Conservation (phyloP, 1,284 basidiomycete species). For the Anthracocystis walkeri region DNA sequence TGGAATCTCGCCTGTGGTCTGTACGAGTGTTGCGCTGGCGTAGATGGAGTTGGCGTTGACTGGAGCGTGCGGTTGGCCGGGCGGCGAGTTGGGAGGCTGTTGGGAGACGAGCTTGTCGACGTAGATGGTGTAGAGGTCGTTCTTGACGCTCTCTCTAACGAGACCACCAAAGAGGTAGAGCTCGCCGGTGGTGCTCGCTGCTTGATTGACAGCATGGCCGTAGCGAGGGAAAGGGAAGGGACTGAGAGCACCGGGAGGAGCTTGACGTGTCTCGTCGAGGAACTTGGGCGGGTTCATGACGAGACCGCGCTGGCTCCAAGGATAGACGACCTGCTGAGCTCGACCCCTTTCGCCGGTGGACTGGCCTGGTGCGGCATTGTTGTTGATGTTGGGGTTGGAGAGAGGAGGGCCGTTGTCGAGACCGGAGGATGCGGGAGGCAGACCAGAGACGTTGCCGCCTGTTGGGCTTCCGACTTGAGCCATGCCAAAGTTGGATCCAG, state of each 20-base stretch:
- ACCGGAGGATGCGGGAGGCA: conserved; percentile 50
- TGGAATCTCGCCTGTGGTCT: conserved; percentile 88
- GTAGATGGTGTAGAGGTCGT: conserved; percentile 82
- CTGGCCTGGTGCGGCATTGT: conserved; percentile 1
- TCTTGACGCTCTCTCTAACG: conserved; percentile 88
- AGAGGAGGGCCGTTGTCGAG: conserved; percentile 34
- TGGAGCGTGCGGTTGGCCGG: conserved; percentile 19
- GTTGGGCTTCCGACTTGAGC: conserved; percentile 27
- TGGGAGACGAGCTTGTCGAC: conserved; percentile 75
- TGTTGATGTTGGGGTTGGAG: conserved; percentile 13
- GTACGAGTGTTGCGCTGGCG: conserved; percentile 72
- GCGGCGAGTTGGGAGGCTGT: conserved; percentile 76
- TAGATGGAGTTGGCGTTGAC: conserved; percentile 71
- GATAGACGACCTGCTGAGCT: conserved; percentile 63
- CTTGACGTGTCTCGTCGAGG: conserved; percentile 66
- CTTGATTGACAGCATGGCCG: conserved; percentile 92
- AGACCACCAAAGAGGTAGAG: conserved; percentile 97
- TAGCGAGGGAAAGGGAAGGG: conserved; percentile 91
- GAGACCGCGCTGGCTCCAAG: conserved; percentile 67
- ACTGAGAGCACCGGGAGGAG: conserved; percentile 65
- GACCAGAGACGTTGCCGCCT: conserved; percentile 41
- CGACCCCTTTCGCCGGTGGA: conserved; percentile 25
- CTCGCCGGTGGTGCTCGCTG: conserved; percentile 81
- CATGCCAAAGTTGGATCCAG: conserved; percentile 32
- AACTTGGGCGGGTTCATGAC: conserved; percentile 68